phyloP scores from a whole-genome alignment of 331 rosid species.

The Pyracantha coccinea region DNA sequence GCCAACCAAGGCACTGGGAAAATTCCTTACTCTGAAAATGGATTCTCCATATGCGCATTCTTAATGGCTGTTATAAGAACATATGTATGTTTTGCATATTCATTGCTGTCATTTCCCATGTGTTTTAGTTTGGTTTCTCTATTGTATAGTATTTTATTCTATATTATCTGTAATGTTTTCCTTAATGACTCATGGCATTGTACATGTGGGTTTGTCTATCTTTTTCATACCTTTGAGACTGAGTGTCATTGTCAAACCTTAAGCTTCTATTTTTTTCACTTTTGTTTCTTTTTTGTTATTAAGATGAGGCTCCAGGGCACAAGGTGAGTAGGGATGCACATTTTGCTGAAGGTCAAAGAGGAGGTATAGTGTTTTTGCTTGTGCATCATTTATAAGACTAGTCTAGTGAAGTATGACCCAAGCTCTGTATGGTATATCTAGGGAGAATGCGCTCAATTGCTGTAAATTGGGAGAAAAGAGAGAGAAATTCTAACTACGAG shows the following conservation, averaged over 20 bases:
- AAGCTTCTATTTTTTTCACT: neutral
- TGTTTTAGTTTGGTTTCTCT: neutral
- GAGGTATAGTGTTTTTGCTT: conserved; percentile 43
- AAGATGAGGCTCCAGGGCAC: conserved; percentile 65
- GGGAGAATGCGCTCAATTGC: conserved; percentile 67
- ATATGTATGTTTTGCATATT: neutral
- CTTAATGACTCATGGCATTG: neutral
- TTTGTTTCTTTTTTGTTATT: neutral
- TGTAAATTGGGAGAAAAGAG: conserved; percentile 80
- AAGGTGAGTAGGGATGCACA: conserved; percentile 53
- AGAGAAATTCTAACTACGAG: conserved; percentile 51
- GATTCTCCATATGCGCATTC: neutral
- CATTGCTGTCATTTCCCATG: neutral
- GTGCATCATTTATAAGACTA: conserved; percentile 13
- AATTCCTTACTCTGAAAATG: neutral
- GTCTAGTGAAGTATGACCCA: conserved; percentile 13
- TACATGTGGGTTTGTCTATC: neutral
- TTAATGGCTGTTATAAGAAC: neutral
- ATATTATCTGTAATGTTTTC: neutral
- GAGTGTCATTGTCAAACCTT: neutral
- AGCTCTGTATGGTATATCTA: conserved; percentile 20
- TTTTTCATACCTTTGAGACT: neutral
- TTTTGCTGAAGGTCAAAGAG: conserved; percentile 57
- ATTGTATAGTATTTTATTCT: neutral
- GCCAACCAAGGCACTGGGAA: neutral